Evolutionary conservation across 768 basidiomycete species (phyloP).

Genomic region (Candolleomyces efflorescens): DNA sequence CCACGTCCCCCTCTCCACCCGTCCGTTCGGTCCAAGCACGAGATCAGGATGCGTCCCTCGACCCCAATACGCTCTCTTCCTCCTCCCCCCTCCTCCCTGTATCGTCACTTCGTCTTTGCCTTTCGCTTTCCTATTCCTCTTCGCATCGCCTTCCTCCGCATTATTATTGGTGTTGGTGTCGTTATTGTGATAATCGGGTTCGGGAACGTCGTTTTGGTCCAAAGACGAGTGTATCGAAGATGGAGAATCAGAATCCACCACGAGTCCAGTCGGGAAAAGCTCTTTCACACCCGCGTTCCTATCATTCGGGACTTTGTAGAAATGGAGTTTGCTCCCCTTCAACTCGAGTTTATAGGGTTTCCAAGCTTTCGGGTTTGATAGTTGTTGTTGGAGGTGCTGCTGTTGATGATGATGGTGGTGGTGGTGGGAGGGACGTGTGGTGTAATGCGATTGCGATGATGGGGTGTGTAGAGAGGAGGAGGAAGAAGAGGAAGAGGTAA

Average conservation of each 20-base stretch:
- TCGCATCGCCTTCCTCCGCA: no score
- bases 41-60: constrained; percentile 70
- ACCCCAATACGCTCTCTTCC: constrained; percentile 77
- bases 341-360: constrained; percentile 83
- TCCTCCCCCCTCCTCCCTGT: constrained; percentile 35
- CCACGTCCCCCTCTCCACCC: constrained; percentile 61
- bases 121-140: constrained; percentile 21
- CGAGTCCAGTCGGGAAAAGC: constrained; percentile 65
- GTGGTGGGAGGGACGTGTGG: constrained; percentile 2
- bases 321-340: constrained; percentile 80
- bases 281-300: constrained; percentile 60
- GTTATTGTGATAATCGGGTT: no score
- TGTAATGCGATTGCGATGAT: no score
- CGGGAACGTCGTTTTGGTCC: no score
- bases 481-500: constrained; percentile 38
- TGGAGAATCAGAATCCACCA: no score
- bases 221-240: no score
- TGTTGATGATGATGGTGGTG: constrained; percentile 28
- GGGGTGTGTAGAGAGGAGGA: no score
- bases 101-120: constrained; percentile 15
- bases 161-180: no score
- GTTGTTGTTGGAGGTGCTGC: constrained; percentile 15
- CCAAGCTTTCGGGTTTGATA: constrained; percentile 58
- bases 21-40: constrained; percentile 30
- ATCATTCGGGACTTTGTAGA: constrained; percentile 82